Conservation (phyloP, 2,329 filamentous ascomycete species). For the Calonectria naviculata region DNA sequence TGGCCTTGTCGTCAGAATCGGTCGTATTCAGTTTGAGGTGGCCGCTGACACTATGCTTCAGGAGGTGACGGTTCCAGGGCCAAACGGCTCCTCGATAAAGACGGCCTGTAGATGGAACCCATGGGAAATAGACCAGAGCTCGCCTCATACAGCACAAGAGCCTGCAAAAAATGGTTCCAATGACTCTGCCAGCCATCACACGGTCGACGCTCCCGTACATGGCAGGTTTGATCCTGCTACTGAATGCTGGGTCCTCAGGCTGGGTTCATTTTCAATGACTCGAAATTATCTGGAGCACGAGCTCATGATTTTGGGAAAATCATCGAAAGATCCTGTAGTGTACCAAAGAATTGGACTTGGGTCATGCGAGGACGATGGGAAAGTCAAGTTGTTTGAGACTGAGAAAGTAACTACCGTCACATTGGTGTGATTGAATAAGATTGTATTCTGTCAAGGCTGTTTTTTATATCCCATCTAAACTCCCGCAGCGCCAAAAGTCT, state of each 20-base stretch:
- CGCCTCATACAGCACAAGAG: background rate
- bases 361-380: background rate
- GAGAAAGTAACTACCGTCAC: background rate
- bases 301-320: slow-evolving; percentile 28
- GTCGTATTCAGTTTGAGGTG: background rate
- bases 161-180: background rate
- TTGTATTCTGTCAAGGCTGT: background rate
- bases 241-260: slow-evolving; percentile 28
- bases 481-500: background rate
- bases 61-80: background rate
- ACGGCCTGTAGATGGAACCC: slow-evolving; percentile 24
- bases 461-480: background rate
- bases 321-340: background rate
- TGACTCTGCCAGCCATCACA: background rate
- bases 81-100: background rate
- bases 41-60: slow-evolving; percentile 26
- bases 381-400: background rate
- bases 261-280: slow-evolving; percentile 23
- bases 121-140: background rate
- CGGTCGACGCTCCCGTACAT: background rate
- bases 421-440: background rate
- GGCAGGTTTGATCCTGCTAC: slow-evolving; percentile 1
- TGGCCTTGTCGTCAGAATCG: background rate
- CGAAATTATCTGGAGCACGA: slow-evolving; percentile 11
- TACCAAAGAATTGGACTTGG: slow-evolving; percentile 31